These are phyloP conservation scores for Marchantia polymorpha DNA, from an alignment of 225 moss, liverwort and hornwort genomes.

Conservation along the genomic window DNA sequence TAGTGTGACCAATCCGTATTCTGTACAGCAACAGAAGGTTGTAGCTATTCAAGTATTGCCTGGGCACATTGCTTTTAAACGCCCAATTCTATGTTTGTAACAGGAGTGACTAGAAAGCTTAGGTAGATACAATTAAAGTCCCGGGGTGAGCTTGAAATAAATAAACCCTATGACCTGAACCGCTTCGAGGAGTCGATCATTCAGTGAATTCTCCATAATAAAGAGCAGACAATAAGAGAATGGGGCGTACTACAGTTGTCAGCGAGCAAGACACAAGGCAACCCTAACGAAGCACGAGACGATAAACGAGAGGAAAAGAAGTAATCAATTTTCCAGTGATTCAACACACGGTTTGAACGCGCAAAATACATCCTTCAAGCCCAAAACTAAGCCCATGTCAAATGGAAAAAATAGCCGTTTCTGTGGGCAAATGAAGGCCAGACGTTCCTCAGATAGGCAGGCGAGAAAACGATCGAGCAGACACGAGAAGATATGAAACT, in stretches of 20 bases:
- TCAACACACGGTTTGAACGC: not conserved
- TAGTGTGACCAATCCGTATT: too few relatives aligned
- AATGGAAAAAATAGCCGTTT: not conserved
- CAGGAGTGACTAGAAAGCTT: not conserved
- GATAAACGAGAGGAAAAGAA: not conserved
- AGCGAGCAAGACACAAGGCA: not conserved
- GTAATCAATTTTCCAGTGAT: not conserved
- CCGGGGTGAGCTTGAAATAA: not conserved
- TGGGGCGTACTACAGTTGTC: not conserved
- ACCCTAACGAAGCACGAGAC: not conserved
- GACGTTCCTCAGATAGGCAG: not conserved
- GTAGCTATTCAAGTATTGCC: too few relatives aligned
- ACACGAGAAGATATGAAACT: too few relatives aligned
- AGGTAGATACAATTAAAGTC: not conserved
- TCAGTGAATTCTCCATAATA: not conserved
- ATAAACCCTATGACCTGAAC: not conserved
- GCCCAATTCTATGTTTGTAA: not conserved
- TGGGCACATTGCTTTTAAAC: too few relatives aligned
- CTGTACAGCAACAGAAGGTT: too few relatives aligned
- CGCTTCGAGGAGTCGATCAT: too few relatives aligned
- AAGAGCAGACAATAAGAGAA: not conserved
- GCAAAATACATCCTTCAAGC: too few relatives aligned
- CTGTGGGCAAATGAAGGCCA: not conserved
- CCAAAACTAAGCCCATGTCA: too few relatives aligned
- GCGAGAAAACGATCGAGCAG: not conserved